phyloP scores from a whole-genome alignment of 257 asterid species.

The Nicotiana tabacum region DNA sequence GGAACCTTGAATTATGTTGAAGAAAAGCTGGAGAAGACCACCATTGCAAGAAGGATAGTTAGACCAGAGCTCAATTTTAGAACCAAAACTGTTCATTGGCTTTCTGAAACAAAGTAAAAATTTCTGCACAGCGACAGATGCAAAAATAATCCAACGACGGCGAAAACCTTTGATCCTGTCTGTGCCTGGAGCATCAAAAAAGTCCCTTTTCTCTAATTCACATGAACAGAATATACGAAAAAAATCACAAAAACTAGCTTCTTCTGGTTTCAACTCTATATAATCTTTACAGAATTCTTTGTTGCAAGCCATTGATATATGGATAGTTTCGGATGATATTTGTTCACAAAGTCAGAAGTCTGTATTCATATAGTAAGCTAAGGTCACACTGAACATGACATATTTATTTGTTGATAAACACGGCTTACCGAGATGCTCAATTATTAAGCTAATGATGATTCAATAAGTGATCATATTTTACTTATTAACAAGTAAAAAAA shows the following conservation, averaged over 20 bases:
- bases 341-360: not conserved
- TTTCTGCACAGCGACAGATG: constrained; percentile 45
- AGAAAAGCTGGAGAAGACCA: constrained; percentile 35
- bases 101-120: constrained; percentile 23
- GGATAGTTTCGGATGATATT: not conserved
- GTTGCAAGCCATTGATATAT: not conserved
- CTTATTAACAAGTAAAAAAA: no score
- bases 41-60: constrained; percentile 51
- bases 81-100: constrained; percentile 42
- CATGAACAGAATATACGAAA: constrained; percentile 34
- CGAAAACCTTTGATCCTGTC: constrained; percentile 18
- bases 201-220: constrained; percentile 28
- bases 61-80: constrained; percentile 32
- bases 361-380: not conserved
- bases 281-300: constrained; percentile 33
- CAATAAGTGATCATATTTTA: not conserved
- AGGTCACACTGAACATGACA: not conserved
- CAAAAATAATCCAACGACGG: constrained; percentile 53
- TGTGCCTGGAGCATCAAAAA: constrained; percentile 20
- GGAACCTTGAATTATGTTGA: constrained; percentile 40
- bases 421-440: not conserved
- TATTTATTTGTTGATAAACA: not conserved
- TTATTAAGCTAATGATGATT: not conserved
- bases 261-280: constrained; percentile 34
- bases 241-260: constrained; percentile 40